Conservation (phyloP, 257 asterid species). For the Nicotiana noctiflora region DNA sequence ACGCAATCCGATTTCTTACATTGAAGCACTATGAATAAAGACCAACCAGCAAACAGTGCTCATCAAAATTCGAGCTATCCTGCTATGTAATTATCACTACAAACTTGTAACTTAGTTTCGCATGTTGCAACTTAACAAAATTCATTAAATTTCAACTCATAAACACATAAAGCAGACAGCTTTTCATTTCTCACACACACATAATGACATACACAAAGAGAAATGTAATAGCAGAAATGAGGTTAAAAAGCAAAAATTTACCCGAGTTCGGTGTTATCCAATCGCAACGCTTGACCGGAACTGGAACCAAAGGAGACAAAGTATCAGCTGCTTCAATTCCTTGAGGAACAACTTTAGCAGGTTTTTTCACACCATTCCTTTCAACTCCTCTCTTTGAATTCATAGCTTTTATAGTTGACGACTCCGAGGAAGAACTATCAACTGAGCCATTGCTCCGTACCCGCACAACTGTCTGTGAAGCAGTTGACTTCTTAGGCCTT, state of each 20-base stretch:
- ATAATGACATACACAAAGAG: not conserved
- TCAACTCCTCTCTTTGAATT: conserved; percentile 17
- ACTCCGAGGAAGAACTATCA: conserved; percentile 33
- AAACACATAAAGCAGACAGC: not conserved
- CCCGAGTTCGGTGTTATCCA: conserved; percentile 85
- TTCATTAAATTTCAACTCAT: not conserved
- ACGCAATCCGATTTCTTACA: not conserved
- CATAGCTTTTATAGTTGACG: conserved; percentile 21
- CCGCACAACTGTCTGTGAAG: conserved; percentile 7
- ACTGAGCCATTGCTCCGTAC: conserved; percentile 24
- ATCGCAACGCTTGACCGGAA: conserved; percentile 61
- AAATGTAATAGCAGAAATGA: not conserved
- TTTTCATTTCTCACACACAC: not conserved
- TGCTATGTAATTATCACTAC: not conserved
- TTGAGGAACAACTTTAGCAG: conserved; percentile 34
- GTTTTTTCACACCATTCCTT: conserved; percentile 20
- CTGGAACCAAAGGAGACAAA: conserved; percentile 21
- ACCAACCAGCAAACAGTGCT: not conserved
- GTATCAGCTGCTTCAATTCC: conserved; percentile 29
- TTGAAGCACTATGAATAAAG: not conserved
- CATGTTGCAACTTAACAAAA: not conserved
- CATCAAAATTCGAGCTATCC: not conserved
- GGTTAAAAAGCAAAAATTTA: conserved; percentile 4
- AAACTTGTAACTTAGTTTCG: not conserved
- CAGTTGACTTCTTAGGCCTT: conserved; percentile 25